Evolutionary conservation across 371 early-diverging fungal genomes (phyloP), one percentile per base, ranked within the genome.

Genomic region (Cladochytrium tenue): DNA sequence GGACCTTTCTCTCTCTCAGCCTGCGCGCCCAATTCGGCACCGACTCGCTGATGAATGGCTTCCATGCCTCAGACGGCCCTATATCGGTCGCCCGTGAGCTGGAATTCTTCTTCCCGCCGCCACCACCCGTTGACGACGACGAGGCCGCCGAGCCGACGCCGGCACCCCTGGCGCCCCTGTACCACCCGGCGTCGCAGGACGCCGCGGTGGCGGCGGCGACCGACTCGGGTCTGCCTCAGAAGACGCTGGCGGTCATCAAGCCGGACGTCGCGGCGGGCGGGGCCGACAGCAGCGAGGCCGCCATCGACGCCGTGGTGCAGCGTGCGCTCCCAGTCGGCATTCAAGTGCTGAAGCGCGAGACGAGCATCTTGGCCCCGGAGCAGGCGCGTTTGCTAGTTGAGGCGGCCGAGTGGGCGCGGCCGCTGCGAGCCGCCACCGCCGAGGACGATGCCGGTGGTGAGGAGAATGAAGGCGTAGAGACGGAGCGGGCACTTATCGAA

Each of bases 1-100:
- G 30, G 25, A 23, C 31, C 32, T n/a, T 30, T 52, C 64, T 43
- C 5, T 50, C 53, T 17, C 7, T 59, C 31, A 81, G 79, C 51
- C 66, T 86, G 25, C 76, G 86, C 23, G 86, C 81, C 0, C 66
- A 69, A 50, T 87, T 86, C 69, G 94, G 94, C 35, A 85, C 83
- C 3, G 89, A 88, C 65, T 81, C 80, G 27, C 80, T 81, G n/a
- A 77, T 85, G 51, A 93, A 94, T 78, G 90, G 92, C 26, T 88
- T 88, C 0, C 90, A 91, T 68, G 93, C 91, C 27, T 92, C 93
- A 51, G 90, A 90, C 67, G 81, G 87, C n/a, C 66, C 73, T 10
- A 81, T 76, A 17, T 79, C 83, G 53, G 93, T 92, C 10, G 73
- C 77, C 36, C 84, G 90, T 26, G 94, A 92, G 71, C 86, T 91